Conservation (phyloP, 2,329 filamentous ascomycete genomes). For the Shiraia bambusicola region DNA sequence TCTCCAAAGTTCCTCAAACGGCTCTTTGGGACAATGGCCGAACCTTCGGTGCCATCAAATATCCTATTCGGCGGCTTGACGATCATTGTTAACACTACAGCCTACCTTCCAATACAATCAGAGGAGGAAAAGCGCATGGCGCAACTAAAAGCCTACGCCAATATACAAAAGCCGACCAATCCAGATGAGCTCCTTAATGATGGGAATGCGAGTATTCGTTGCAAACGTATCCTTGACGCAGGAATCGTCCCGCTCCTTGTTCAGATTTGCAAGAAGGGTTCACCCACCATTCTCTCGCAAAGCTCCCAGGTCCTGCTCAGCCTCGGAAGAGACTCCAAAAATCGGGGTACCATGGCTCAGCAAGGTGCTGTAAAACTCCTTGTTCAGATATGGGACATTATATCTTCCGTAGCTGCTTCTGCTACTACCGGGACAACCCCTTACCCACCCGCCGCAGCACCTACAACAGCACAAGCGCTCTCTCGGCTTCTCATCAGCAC, state of each 20-base stretch:
- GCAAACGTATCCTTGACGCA: constrained; percentile 75
- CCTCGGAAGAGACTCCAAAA: constrained; percentile 70
- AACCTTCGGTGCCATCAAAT: constrained; percentile 50
- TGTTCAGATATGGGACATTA: constrained; percentile 66
- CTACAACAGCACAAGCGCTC: constrained; percentile 74
- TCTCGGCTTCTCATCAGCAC: constrained; percentile 85
- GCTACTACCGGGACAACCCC: constrained; percentile 44
- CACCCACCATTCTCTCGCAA: constrained; percentile 68
- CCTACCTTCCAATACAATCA: constrained; percentile 73
- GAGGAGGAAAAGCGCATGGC: constrained; percentile 92
- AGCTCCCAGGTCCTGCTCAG: constrained; percentile 76
- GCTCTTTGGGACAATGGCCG: constrained; percentile 63
- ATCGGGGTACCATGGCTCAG: constrained; percentile 80
- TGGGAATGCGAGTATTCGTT: constrained; percentile 72
- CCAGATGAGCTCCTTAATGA: constrained; percentile 74
- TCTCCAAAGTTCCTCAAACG: constrained; percentile 69
- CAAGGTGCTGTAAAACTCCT: constrained; percentile 91
- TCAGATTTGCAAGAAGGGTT: constrained; percentile 71
- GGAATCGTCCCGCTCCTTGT: constrained; percentile 77
- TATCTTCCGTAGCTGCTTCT: constrained; percentile 48
- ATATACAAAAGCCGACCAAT: constrained; percentile 67
- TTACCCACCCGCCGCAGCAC: constrained; percentile 34
- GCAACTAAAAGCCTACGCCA: constrained; percentile 91
- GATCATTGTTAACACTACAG: constrained; percentile 81
- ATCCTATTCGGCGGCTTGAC: constrained; percentile 83